Evolutionary conservation across 495 filamentous ascomycete genomes (phyloP).

Genomic region (Cryomyces antarcticus): DNA sequence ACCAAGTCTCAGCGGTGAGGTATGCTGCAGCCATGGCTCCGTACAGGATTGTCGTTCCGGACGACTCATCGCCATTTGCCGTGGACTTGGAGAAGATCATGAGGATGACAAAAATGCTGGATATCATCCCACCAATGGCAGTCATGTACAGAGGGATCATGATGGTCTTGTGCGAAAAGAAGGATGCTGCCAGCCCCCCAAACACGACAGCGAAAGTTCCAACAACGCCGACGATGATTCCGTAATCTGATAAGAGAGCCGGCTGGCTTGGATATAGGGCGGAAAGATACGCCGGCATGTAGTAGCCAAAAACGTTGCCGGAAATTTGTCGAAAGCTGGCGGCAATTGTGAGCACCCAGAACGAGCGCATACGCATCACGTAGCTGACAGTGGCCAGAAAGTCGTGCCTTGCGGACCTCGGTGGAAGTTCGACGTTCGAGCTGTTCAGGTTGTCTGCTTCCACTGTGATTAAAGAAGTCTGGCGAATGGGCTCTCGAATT

Average conservation of each 20-base stretch:
- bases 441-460: neutral
- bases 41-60: slow-evolving; percentile 13
- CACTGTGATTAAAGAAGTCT: slow-evolving; percentile 2
- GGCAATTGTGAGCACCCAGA: slow-evolving; percentile 15
- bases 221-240: slow-evolving; percentile 17
- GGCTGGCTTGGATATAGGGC: slow-evolving; percentile 7
- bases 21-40: slow-evolving; percentile 15
- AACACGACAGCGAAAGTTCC: slow-evolving; percentile 14
- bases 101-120: slow-evolving; percentile 14
- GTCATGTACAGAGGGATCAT: slow-evolving; percentile 13
- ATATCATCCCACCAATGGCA: slow-evolving; percentile 18
- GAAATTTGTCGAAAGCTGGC: slow-evolving; percentile 11
- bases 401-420: slow-evolving; percentile 1
- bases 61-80: slow-evolving; percentile 2
- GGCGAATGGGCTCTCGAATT: slow-evolving; percentile 10
- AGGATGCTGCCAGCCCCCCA: slow-evolving; percentile 13
- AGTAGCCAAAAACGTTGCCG: slow-evolving; percentile 17
- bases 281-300: slow-evolving; percentile 16
- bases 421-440: neutral
- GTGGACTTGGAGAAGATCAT: slow-evolving; percentile 13
- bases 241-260: slow-evolving; percentile 11
- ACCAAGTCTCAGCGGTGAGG: slow-evolving; percentile 18
- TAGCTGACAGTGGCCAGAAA: slow-evolving; percentile 9
- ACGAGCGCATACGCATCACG: slow-evolving; percentile 13
- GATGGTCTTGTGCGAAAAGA: slow-evolving; percentile 7